A percentile compares a stretch with the other conserved stretches of the same genome.
Evolutionary conservation across 192 early-diverging fungal genomes (phyloP).

Genomic region (Entomortierella beljakovae): DNA sequence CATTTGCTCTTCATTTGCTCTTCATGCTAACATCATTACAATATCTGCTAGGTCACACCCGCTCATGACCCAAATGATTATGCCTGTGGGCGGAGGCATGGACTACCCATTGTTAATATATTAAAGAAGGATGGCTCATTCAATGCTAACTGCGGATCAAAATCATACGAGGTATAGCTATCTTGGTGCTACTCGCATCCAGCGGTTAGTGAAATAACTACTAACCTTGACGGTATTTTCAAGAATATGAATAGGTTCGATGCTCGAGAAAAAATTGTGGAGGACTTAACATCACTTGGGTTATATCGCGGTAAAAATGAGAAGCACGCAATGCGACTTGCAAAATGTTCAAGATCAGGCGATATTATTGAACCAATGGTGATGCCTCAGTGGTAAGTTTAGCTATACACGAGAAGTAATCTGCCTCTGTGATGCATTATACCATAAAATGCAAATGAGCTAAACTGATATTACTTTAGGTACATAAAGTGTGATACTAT

Average conservation of each 20-base stretch:
- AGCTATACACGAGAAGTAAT: background rate
- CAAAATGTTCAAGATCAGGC: conserved; percentile 80
- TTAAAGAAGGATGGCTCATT: conserved; percentile 88
- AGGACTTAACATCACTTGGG: conserved; percentile 69
- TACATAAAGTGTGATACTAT: conserved; percentile 87
- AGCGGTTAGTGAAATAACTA: background rate
- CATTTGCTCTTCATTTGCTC: background rate
- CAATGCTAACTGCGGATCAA: conserved; percentile 77
- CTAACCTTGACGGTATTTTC: conserved; percentile 7
- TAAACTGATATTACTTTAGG: conserved; percentile 39
- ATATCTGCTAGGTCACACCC: conserved; percentile 96
- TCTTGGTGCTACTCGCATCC: background rate
- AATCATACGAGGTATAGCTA: conserved; percentile 56
- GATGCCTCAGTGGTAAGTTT: conserved; percentile 91
- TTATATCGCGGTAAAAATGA: conserved; percentile 82
- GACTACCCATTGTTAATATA: conserved; percentile 84
- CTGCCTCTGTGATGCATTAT: too few relatives aligned
- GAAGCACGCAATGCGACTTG: conserved; percentile 82
- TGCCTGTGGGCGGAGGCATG: conserved; percentile 85
- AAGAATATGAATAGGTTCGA: conserved; percentile 88
- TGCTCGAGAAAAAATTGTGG: conserved; percentile 76
- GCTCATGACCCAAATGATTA: conserved; percentile 96
- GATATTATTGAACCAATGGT: conserved; percentile 96
- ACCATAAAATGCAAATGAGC: too few relatives aligned
- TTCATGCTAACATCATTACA: conserved; percentile 27